A percentile compares a stretch with the other conserved stretches of the same genome.
These are phyloP conservation scores for Tranzscheliella williamsii DNA, from an alignment of 1,284 basidiomycete species.

Conservation along the genomic window DNA sequence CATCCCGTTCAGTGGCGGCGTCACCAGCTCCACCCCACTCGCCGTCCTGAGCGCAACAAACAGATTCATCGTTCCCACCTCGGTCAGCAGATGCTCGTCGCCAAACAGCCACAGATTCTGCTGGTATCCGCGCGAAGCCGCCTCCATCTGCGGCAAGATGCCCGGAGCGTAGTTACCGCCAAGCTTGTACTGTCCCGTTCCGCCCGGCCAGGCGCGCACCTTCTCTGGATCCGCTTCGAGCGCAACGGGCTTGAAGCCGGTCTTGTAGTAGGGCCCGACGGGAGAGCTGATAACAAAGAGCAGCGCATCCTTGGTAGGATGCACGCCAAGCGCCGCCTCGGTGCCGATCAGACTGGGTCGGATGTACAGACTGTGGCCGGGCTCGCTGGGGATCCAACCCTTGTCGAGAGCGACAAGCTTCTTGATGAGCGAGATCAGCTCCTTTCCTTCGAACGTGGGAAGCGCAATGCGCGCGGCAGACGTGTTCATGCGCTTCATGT, in stretches of 20 bases:
- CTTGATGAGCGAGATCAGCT: slow-evolving; percentile 82
- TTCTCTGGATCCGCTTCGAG: slow-evolving; percentile 88
- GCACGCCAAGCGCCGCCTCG: slow-evolving; percentile 83
- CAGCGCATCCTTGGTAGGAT: slow-evolving; percentile 83
- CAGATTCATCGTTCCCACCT: slow-evolving; percentile 88
- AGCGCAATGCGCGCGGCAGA: slow-evolving; percentile 73
- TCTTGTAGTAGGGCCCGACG: slow-evolving; percentile 81
- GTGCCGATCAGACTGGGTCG: slow-evolving; percentile 84
- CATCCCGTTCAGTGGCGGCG: slow-evolving; percentile 87
- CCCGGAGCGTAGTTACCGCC: slow-evolving; percentile 59
- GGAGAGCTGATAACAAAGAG: slow-evolving; percentile 93
- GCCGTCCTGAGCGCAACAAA: slow-evolving; percentile 80
- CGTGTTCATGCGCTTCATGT: slow-evolving; percentile 79
- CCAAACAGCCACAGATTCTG: slow-evolving; percentile 91
- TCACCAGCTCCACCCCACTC: slow-evolving; percentile 66
- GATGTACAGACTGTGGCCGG: slow-evolving; percentile 89
- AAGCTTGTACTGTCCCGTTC: slow-evolving; percentile 57
- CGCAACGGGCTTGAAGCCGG: slow-evolving; percentile 93
- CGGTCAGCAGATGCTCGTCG: slow-evolving; percentile 60
- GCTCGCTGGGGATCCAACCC: slow-evolving; percentile 87
- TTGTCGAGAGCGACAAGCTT: slow-evolving; percentile 83
- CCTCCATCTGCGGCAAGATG: slow-evolving; percentile 74
- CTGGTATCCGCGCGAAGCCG: slow-evolving; percentile 80
- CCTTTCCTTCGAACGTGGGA: slow-evolving; percentile 79
- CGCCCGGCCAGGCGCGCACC: slow-evolving; percentile 64